These are phyloP conservation scores for Coemansia sp. DNA, from an alignment of 192 early-diverging fungal species.

Conservation along the genomic window DNA sequence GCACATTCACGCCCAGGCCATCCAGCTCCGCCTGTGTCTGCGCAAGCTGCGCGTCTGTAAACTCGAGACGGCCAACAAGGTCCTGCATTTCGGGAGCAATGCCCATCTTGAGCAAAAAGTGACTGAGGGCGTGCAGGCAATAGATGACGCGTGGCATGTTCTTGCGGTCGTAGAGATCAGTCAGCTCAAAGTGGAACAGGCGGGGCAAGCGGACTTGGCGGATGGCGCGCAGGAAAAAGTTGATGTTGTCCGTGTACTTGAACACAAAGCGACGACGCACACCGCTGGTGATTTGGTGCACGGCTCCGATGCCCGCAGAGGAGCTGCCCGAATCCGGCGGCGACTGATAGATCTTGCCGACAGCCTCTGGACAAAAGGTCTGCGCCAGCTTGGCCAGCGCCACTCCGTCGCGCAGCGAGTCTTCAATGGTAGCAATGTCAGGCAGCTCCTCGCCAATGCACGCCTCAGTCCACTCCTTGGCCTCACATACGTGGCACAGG, in stretches of 20 bases:
- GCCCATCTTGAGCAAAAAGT: constrained; percentile 80
- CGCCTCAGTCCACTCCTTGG: constrained; percentile 99
- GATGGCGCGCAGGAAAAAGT: constrained; percentile 83
- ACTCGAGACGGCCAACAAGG: constrained; percentile 85
- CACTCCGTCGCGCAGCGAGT: constrained; percentile 91
- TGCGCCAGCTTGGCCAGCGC: constrained; percentile 84
- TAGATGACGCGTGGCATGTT: constrained; percentile 99
- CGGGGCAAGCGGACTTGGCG: constrained; percentile 76
- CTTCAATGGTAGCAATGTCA: constrained; percentile 74
- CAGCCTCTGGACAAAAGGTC: constrained; percentile 75
- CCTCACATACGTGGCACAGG: constrained; percentile 96
- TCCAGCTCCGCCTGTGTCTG: constrained; percentile 80
- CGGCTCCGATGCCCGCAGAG: not conserved
- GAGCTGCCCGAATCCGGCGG: not conserved
- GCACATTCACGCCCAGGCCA: constrained; percentile 75
- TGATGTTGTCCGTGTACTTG: constrained; percentile 97
- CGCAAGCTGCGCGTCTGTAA: constrained; percentile 65
- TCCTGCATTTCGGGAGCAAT: constrained; percentile 88
- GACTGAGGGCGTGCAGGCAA: constrained; percentile 94
- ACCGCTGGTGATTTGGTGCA: constrained; percentile 14
- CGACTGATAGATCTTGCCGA: constrained; percentile 80
- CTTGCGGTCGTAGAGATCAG: constrained; percentile 97
- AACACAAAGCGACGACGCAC: constrained; percentile 71
- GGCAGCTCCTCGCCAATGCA: constrained; percentile 82
- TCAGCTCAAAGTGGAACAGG: constrained; percentile 96